These are phyloP conservation scores for Saturnispora quitensis DNA, from an alignment of 805 yeast genomes.

Conservation along the genomic window DNA sequence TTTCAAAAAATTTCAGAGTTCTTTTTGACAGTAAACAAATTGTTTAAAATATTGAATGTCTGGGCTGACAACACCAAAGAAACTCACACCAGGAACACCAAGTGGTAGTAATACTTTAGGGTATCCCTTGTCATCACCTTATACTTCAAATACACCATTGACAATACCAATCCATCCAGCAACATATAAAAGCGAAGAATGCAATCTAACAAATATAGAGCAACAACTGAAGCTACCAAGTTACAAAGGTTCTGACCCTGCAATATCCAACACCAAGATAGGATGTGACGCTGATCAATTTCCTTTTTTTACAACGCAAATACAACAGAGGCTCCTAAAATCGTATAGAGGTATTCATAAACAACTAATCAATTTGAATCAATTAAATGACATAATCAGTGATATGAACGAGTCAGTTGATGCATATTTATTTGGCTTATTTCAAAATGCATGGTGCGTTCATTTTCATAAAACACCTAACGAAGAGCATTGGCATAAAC, in stretches of 20 bases:
- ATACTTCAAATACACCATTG: constrained; percentile 11
- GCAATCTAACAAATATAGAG: not conserved
- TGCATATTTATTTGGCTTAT: constrained; percentile 65
- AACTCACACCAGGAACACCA: constrained; percentile 3
- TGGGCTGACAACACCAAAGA: not conserved
- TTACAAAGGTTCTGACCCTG: too few relatives aligned
- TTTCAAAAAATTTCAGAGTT: not conserved
- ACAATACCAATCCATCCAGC: constrained; percentile 8
- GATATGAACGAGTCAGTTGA: constrained; percentile 69
- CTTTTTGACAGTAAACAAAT: not conserved
- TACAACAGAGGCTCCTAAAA: constrained; percentile 15
- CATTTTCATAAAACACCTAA: constrained; percentile 41
- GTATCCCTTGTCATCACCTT: constrained; percentile 12
- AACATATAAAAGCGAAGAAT: not conserved
- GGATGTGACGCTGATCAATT: constrained; percentile 11
- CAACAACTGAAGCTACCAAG: not conserved
- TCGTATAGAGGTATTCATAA: constrained; percentile 33
- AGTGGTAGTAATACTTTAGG: not conserved
- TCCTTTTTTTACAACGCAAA: constrained; percentile 18
- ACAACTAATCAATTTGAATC: constrained; percentile 47
- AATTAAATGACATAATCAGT: constrained; percentile 52
- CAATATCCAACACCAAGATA: constrained; percentile 3
- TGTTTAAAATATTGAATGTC: not conserved
- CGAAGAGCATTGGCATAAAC: constrained; percentile 16
- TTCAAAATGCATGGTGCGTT: constrained; percentile 83